phyloP scores from a whole-genome alignment of 345 rosid genomes.

The thale cress (Arabidopsis thaliana) region DNA sequence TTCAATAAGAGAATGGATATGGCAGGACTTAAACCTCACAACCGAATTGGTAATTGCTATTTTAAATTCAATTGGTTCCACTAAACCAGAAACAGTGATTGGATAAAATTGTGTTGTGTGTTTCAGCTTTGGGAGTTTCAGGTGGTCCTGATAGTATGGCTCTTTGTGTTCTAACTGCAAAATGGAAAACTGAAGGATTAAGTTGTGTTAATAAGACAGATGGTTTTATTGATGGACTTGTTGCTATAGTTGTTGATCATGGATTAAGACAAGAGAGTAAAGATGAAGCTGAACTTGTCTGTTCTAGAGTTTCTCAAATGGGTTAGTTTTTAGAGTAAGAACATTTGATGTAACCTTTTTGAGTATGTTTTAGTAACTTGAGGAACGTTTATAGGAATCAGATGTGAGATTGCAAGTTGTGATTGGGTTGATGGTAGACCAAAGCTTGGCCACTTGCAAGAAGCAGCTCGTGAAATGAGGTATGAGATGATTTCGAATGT shows the following conservation, averaged over 20 bases:
- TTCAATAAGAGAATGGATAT: conserved; percentile 77
- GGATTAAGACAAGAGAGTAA: conserved; percentile 77
- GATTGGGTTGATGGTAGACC: conserved; percentile 83
- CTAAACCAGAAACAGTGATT: not conserved
- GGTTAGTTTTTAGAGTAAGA: conserved; percentile 49
- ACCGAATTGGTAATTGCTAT: conserved; percentile 62
- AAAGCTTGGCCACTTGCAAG: conserved; percentile 84
- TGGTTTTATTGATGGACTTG: conserved; percentile 74
- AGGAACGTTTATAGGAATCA: conserved; percentile 66
- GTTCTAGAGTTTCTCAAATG: conserved; percentile 69
- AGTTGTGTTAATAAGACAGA: conserved; percentile 40
- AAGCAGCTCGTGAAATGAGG: conserved; percentile 92
- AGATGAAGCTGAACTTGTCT: conserved; percentile 74
- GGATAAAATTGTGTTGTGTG: conserved; percentile 3
- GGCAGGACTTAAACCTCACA: conserved; percentile 87
- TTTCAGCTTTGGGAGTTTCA: conserved; percentile 83
- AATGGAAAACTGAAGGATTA: conserved; percentile 68
- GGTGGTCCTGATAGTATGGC: conserved; percentile 99
- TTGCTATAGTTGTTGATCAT: conserved; percentile 88
- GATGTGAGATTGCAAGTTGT: conserved; percentile 81
- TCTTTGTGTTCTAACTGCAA: conserved; percentile 76
- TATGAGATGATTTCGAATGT: conserved; percentile 68
- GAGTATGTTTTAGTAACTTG: conserved; percentile 9
- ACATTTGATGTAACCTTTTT: not conserved
- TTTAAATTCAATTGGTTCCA: not conserved